phyloP scores from a whole-genome alignment of 768 basidiomycete species.

The Leccinum rimulosum region DNA sequence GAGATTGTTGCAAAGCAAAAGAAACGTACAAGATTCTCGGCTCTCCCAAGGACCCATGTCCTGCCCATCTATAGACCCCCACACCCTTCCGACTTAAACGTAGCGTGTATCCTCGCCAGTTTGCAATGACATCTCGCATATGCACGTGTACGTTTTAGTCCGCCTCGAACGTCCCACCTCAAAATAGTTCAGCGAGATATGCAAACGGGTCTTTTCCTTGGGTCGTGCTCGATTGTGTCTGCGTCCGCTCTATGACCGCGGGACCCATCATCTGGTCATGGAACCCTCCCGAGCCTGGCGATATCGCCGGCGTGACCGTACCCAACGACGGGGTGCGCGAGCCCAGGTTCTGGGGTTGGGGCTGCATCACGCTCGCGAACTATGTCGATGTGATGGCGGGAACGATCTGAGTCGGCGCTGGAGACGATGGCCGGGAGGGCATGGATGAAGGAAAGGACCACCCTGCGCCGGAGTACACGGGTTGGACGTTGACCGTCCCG shows the following conservation, averaged over 20 bases:
- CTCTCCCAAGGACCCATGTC: too few relatives aligned
- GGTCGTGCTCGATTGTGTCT: constrained; percentile 21
- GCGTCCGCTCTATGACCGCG: constrained; percentile 19
- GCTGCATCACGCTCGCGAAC: constrained; percentile 16
- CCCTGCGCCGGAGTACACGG: constrained; percentile 1
- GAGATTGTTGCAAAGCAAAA: too few relatives aligned
- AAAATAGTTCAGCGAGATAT: constrained; percentile 77
- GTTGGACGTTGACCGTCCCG: constrained; percentile 14
- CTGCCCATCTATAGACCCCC: too few relatives aligned
- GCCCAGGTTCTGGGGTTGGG: constrained; percentile 14
- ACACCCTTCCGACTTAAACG: background rate
- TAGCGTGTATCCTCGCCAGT: constrained; percentile 2
- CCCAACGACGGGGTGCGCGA: constrained; percentile 6
- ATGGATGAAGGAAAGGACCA: constrained; percentile 3
- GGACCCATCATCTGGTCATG: constrained; percentile 3
- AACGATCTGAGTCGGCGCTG: background rate
- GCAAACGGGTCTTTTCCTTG: constrained; percentile 79
- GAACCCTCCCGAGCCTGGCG: background rate
- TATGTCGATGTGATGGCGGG: constrained; percentile 2
- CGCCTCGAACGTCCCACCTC: background rate
- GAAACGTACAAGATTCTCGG: too few relatives aligned
- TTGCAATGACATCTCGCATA: background rate
- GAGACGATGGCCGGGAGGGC: constrained; percentile 8
- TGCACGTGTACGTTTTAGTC: background rate
- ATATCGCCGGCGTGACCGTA: too few relatives aligned